Evolutionary conservation across 306 rosid species (phyloP), one percentile per base, ranked within the genome.

Genomic region (Rosa persica): DNA sequence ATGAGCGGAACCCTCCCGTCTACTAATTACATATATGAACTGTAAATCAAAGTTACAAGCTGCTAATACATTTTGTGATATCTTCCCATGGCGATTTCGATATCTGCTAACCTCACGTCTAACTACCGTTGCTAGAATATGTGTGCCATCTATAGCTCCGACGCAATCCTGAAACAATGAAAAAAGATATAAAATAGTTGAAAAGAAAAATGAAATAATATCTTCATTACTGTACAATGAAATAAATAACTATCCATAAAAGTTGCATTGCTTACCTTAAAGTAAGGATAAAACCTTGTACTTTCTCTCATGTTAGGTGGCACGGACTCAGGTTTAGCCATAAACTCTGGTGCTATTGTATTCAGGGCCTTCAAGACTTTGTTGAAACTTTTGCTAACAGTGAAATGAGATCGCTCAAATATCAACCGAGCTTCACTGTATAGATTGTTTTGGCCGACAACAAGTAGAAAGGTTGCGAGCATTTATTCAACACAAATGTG

Each of bases 31-130:
- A 16, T 66, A 66, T 9, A 66, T 19, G 12, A 66, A 66, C 15
- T 66, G 46, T 36, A 66, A 64, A 64, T 30, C 23, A 64, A 64
- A 64, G 43, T 30, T 36, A 16, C 70, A 65, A 65, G 70, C 43
- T 65, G 46, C 70, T 65, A 65, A 13, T 2, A 64, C 44, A 64
- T 64, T 64, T 64, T 64, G 22, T 27, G 58, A 52, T 52, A 52
- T 52, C 58, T 52, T 52, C 58, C 60, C 25, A 20, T 52, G 23
- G n/a, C n/a, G n/a, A n/a, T n/a, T n/a, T n/a, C n/a, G n/a, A n/a
- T n/a, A n/a, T n/a, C n/a, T n/a, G n/a, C n/a, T n/a, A n/a, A n/a
- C n/a, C n/a, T n/a, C n/a, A n/a, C n/a, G n/a, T n/a, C n/a, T n/a
- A n/a, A n/a, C n/a, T n/a, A n/a, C n/a, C n/a, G n/a, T n/a, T n/a